phyloP scores from a whole-genome alignment of 2,329 filamentous ascomycete species.

The Monilinia aucupariae region DNA sequence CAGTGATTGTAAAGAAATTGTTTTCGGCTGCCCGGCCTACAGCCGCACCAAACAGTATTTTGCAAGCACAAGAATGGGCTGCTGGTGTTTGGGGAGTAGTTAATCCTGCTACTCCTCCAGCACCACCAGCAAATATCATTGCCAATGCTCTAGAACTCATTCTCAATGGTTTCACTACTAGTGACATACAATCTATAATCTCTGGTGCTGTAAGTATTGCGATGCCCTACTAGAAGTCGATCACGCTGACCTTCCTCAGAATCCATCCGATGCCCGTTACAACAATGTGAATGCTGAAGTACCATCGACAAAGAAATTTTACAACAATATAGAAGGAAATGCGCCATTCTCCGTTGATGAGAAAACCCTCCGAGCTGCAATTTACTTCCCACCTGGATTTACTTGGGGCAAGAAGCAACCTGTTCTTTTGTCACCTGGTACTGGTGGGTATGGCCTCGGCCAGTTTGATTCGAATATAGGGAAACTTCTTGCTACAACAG shows the following conservation, averaged over 20 bases:
- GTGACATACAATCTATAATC: constrained; percentile 18
- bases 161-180: constrained; percentile 20
- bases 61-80: constrained; percentile 21
- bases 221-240: neutral
- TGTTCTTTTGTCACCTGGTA: constrained; percentile 50
- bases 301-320: constrained; percentile 21
- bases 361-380: constrained; percentile 43
- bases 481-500: constrained; percentile 41
- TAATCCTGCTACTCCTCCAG: constrained; percentile 13
- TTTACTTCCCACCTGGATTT: constrained; percentile 48
- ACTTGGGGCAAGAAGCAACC: constrained; percentile 43
- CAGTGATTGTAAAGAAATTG: constrained; percentile 19
- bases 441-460: constrained; percentile 44
- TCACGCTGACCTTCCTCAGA: neutral
- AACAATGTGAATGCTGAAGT: constrained; percentile 2
- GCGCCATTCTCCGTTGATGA: constrained; percentile 46
- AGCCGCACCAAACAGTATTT: constrained; percentile 27
- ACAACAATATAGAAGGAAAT: constrained; percentile 35
- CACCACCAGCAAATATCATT: constrained; percentile 19
- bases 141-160: constrained; percentile 20
- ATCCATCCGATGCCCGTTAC: neutral
- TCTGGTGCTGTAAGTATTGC: neutral
- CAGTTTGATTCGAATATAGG: constrained; percentile 40
- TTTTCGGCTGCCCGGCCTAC: constrained; percentile 28
- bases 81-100: constrained; percentile 14